Evolutionary conservation across 2,329 filamentous ascomycete species (phyloP), one percentile per base, ranked within the genome.

Genomic region (Chaetomium olivaceum): DNA sequence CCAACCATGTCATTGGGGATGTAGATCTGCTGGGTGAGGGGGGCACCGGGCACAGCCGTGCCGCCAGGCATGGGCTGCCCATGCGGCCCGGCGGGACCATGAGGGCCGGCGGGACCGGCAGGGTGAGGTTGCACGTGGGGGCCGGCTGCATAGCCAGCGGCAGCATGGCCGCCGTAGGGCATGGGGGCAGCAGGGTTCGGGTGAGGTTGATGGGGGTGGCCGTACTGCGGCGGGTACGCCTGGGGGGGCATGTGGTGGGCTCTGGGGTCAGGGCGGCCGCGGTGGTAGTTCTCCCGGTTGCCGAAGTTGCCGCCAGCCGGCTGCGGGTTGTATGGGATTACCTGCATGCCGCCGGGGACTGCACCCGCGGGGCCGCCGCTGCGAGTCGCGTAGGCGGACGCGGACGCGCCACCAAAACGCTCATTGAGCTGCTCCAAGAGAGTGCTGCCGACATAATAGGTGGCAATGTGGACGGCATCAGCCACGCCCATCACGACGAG

Each of bases 1-100:
- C 95, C 95, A 62, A 99, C 95, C 95, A 99, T 98, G 75, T 99
- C 95, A 76, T 99, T 99, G 65, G 95, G 95, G 73, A 99, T 99
- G 81, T 91, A 99, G 71, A 99, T 99, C 79, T 99, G 95, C 79
- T 99, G 95, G 3, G 95, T 99, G 74, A 98, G 83, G 59, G 93
- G 92, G 70, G 92, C 89, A 60, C 91, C 92, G 50, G 91, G 89
- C 73, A 93, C 77, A 21, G 70, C 74, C 27, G 79, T 78, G 14
- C 78, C 80, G 54, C 77, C 87, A 21, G 87, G 87, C 81, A 93
- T 89, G 9, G 92, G 90, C 74, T 91, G 90, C 68, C 88, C 87
- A 59, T 91, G 89, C 62, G 90, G 89, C 25, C 87, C 90, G 68
- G 87, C 89, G 72, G 82, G 81, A 56, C 86, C 82, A 69, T 81